Evolutionary conservation across 768 basidiomycete species (phyloP).

Genomic region (Termitomyces sp.): DNA sequence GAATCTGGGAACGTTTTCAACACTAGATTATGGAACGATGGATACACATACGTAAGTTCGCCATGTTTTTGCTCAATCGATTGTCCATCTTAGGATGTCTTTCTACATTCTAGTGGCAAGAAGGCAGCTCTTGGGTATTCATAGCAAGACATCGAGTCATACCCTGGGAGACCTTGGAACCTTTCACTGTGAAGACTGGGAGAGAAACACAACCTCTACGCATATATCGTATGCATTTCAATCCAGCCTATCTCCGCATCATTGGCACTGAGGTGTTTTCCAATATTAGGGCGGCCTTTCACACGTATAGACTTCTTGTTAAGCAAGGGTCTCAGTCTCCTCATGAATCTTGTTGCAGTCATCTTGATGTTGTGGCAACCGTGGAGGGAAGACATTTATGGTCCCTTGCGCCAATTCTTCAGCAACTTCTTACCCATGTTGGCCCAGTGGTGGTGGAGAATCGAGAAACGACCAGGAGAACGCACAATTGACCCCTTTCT

Average conservation of each 20-base stretch:
- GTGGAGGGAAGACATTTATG: background rate
- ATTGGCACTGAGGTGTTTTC: too few relatives aligned
- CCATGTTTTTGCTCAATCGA: too few relatives aligned
- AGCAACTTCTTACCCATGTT: too few relatives aligned
- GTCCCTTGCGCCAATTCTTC: background rate
- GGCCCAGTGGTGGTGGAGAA: background rate
- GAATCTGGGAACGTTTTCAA: too few relatives aligned
- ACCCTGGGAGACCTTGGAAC: background rate
- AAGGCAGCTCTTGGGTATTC: too few relatives aligned
- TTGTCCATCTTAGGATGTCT: too few relatives aligned
- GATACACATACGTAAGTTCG: too few relatives aligned
- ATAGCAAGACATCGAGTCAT: too few relatives aligned
- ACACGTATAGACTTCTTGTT: background rate
- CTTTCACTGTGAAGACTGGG: background rate
- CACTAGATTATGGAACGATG: too few relatives aligned
- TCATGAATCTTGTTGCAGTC: background rate
- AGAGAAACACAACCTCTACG: background rate
- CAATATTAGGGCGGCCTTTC: background rate
- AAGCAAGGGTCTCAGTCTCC: background rate
- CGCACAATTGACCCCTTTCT: background rate
- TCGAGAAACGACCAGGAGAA: background rate
- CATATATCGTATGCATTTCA: background rate
- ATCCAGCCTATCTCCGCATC: too few relatives aligned
- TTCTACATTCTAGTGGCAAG: too few relatives aligned
- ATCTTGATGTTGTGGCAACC: slow-evolving; percentile 1